phyloP scores from a whole-genome alignment of 2,329 filamentous ascomycete genomes.

The Fusarium keratoplasticum region DNA sequence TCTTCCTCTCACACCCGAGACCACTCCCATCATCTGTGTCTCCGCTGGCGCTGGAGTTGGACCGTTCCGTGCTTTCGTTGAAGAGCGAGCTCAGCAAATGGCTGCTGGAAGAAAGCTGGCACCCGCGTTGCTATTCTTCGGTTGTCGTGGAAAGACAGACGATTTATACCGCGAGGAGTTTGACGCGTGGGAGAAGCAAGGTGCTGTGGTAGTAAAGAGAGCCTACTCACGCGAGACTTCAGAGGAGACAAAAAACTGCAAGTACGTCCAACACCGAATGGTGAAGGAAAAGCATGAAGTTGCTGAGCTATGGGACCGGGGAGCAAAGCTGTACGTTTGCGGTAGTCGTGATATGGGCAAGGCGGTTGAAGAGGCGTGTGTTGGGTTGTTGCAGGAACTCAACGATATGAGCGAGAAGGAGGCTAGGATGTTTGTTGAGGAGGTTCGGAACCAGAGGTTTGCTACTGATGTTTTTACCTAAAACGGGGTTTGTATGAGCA shows the following conservation, averaged over 20 bases:
- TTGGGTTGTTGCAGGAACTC: background rate
- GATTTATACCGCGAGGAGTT: conserved; percentile 61
- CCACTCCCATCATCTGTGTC: conserved; percentile 60
- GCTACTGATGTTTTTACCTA: conserved; percentile 14
- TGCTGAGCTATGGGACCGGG: background rate
- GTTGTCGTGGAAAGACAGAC: conserved; percentile 55
- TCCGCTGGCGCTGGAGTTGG: conserved; percentile 65
- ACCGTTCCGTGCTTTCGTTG: conserved; percentile 69
- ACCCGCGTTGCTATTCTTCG: conserved; percentile 64
- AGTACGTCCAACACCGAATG: conserved; percentile 19
- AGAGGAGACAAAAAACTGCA: conserved; percentile 9
- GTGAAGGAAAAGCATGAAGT: conserved; percentile 3
- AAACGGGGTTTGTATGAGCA: background rate
- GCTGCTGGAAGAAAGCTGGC: conserved; percentile 65
- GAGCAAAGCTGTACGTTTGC: conserved; percentile 14
- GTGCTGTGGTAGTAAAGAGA: conserved; percentile 64
- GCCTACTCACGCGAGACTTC: conserved; percentile 55
- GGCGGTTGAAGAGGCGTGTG: conserved; percentile 2
- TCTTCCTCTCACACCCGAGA: conserved; percentile 55
- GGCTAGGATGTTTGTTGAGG: background rate
- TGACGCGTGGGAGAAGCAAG: conserved; percentile 59
- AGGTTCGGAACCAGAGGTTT: conserved; percentile 1
- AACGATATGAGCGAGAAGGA: background rate
- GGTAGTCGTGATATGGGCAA: conserved; percentile 15
- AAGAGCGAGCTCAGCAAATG: conserved; percentile 65